Evolutionary conservation across 345 rosid genomes (phyloP).

Genomic region (Bruguiera parviflora): DNA sequence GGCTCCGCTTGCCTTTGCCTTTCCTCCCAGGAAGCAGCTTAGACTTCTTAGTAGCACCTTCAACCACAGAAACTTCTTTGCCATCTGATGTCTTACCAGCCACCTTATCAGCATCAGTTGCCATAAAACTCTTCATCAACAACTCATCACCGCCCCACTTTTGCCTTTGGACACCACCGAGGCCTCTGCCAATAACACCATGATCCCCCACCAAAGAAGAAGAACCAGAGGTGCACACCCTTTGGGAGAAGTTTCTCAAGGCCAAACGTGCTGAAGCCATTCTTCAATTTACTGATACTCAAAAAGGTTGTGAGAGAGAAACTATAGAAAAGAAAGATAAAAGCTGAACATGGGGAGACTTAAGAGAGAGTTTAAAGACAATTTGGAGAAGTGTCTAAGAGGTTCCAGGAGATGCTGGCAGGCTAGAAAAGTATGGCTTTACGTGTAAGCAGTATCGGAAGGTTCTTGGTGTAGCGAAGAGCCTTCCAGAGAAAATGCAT

Average conservation of each 20-base stretch:
- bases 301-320: background rate
- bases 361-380: conserved; percentile 14
- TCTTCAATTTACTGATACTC: background rate
- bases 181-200: background rate
- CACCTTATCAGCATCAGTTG: conserved; percentile 31
- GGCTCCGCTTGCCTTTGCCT: conserved; percentile 46
- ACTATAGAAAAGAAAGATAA: background rate
- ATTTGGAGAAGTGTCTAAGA: conserved; percentile 44
- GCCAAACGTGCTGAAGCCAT: conserved; percentile 71
- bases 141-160: conserved; percentile 19
- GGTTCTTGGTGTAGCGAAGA: conserved; percentile 17
- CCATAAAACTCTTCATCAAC: conserved; percentile 37
- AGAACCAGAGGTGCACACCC: conserved; percentile 24
- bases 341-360: background rate
- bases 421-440: background rate
- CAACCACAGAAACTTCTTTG: conserved; percentile 45
- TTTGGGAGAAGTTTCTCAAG: conserved; percentile 47
- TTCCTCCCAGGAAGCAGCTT: conserved; percentile 39
- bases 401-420: conserved; percentile 30
- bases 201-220: conserved; percentile 18
- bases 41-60: conserved; percentile 32
- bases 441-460: conserved; percentile 4
- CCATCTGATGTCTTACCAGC: conserved; percentile 23
- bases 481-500: conserved; percentile 6
- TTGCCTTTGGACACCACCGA: conserved; percentile 21